Conservation (phyloP, 1,284 basidiomycete genomes). For the Afroboletus lepidellus region DNA sequence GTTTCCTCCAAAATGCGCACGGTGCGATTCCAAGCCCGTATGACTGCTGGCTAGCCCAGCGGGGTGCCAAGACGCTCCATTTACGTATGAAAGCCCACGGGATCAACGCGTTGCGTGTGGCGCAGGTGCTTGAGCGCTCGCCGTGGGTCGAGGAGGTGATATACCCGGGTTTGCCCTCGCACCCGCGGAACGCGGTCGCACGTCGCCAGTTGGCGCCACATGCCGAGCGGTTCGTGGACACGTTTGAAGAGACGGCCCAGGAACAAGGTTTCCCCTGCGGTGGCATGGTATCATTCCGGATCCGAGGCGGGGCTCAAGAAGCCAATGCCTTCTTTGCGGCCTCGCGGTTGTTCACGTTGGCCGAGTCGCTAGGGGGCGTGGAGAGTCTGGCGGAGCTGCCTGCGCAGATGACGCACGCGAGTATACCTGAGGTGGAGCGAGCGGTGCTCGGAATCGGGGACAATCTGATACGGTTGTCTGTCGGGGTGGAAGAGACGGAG, state of each 20-base stretch:
- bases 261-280: slow-evolving; percentile 74
- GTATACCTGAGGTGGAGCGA: slow-evolving; percentile 72
- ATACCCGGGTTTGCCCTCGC: slow-evolving; percentile 79
- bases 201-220: slow-evolving; percentile 66
- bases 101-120: slow-evolving; percentile 77
- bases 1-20: slow-evolving; percentile 91
- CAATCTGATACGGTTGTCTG: slow-evolving; percentile 79
- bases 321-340: slow-evolving; percentile 73
- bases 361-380: slow-evolving; percentile 89
- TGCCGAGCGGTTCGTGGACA: slow-evolving; percentile 65
- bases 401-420: slow-evolving; percentile 82
- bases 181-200: slow-evolving; percentile 62
- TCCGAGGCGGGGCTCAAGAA: slow-evolving; percentile 52
- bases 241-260: slow-evolving; percentile 29
- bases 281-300: slow-evolving; percentile 81
- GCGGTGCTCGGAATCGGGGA: slow-evolving; percentile 75
- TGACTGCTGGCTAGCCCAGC: slow-evolving; percentile 90
- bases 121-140: slow-evolving; percentile 58
- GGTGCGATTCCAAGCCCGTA: slow-evolving; percentile 87
- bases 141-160: slow-evolving; percentile 74
- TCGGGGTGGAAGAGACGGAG: slow-evolving; percentile 86
- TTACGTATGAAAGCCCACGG: slow-evolving; percentile 89
- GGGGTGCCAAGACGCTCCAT: slow-evolving; percentile 89
- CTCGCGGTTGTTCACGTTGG: slow-evolving; percentile 77
- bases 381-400: slow-evolving; percentile 89